phyloP scores from a whole-genome alignment of 805 yeast species.

The Sugiyamaella lignohabitans region DNA sequence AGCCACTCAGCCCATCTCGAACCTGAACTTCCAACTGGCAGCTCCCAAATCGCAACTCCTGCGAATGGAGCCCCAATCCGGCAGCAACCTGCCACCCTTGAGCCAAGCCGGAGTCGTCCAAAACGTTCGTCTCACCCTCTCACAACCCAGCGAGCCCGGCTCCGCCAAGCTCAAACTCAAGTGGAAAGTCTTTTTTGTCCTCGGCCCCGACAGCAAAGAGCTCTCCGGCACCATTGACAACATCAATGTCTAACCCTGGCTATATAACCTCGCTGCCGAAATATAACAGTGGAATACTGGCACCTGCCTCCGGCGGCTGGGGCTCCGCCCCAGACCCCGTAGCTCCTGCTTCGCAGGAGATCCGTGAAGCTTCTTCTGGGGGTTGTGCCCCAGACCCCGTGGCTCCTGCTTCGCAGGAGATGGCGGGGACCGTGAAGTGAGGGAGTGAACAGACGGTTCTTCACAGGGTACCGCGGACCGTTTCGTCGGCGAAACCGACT shows the following conservation, averaged over 20 bases:
- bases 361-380: too few relatives aligned
- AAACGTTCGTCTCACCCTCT: conserved; percentile 35
- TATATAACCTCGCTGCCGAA: background rate
- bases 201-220: conserved; percentile 43
- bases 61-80: conserved; percentile 56
- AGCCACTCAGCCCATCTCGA: conserved; percentile 36
- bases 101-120: conserved; percentile 48
- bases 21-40: conserved; percentile 58
- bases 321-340: too few relatives aligned
- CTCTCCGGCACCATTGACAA: conserved; percentile 50
- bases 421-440: background rate
- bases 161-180: conserved; percentile 53
- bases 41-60: conserved; percentile 60
- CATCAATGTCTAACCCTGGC: conserved; percentile 14
- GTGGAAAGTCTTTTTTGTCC: conserved; percentile 60
- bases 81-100: conserved; percentile 44
- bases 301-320: too few relatives aligned
- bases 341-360: too few relatives aligned
- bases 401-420: conserved; percentile 8
- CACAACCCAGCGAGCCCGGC: conserved; percentile 12
- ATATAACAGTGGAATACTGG: background rate
- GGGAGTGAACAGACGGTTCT: too few relatives aligned
- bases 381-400: too few relatives aligned
- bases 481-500: too few relatives aligned
- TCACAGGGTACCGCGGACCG: too few relatives aligned